Evolutionary conservation across 2,329 filamentous ascomycete genomes (phyloP).

Genomic region (Didymella exigua): DNA sequence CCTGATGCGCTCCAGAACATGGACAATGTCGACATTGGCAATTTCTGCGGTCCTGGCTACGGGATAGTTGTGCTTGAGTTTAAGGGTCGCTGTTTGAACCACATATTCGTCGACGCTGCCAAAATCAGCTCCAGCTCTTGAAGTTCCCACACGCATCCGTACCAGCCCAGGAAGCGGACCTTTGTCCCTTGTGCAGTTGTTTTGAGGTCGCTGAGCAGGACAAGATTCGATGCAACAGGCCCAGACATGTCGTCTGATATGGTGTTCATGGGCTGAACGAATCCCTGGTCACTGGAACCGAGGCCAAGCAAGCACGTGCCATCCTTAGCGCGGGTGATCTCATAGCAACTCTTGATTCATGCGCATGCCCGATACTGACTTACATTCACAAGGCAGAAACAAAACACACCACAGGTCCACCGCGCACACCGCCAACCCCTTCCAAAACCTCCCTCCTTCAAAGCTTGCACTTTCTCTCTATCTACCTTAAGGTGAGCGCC

Average conservation of each 20-base stretch:
- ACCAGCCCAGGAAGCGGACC: constrained; percentile 93
- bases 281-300: constrained; percentile 13
- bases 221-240: constrained; percentile 63
- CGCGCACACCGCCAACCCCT: constrained; percentile 9
- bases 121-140: constrained; percentile 17
- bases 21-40: constrained; percentile 71
- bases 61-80: constrained; percentile 71
- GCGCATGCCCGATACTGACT: constrained; percentile 18
- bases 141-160: constrained; percentile 46
- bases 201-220: constrained; percentile 56
- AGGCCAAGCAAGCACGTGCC: constrained; percentile 19
- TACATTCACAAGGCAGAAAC: constrained; percentile 23
- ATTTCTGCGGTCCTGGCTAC: constrained; percentile 44
- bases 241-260: constrained; percentile 37
- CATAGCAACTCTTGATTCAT: constrained; percentile 21
- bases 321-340: constrained; percentile 14
- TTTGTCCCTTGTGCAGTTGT: constrained; percentile 67
- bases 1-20: constrained; percentile 70
- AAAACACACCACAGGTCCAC: constrained; percentile 16
- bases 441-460: not conserved
- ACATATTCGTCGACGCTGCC: constrained; percentile 65
- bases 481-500: constrained; percentile 19
- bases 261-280: constrained; percentile 4
- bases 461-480: not conserved
- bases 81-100: constrained; percentile 64